Percentiles rank a stretch among this genome's conserved stretches.
Conservation (phyloP, 768 basidiomycete species). For the Imleria badia region DNA sequence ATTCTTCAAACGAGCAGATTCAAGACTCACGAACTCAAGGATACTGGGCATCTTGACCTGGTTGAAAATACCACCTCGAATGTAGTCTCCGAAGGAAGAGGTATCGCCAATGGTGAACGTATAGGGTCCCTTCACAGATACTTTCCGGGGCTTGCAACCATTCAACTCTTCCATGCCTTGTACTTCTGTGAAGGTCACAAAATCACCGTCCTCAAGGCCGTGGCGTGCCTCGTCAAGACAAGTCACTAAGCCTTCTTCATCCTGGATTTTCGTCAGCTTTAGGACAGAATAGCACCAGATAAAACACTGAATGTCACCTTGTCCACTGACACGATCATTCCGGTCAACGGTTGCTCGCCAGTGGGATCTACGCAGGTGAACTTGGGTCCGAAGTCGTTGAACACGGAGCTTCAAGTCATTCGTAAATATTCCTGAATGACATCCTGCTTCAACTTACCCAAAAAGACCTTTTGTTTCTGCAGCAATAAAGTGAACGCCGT, state of each 20-base stretch:
- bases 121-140: slow-evolving; percentile 95
- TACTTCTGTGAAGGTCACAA: slow-evolving; percentile 93
- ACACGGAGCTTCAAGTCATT: slow-evolving; percentile 63
- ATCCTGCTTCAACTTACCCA: slow-evolving; percentile 53
- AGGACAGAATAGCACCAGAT: background rate
- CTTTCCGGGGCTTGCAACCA: slow-evolving; percentile 85
- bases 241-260: slow-evolving; percentile 88
- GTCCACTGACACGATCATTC: slow-evolving; percentile 95
- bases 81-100: slow-evolving; percentile 70
- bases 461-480: slow-evolving; percentile 93
- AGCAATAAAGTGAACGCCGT: slow-evolving; percentile 88
- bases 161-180: slow-evolving; percentile 94
- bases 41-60: slow-evolving; percentile 99
- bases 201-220: slow-evolving; percentile 98
- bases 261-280: slow-evolving; percentile 42
- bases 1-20: background rate
- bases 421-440: background rate
- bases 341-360: slow-evolving; percentile 90
- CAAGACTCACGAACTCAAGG: slow-evolving; percentile 78
- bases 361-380: slow-evolving; percentile 97
- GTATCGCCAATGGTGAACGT: slow-evolving; percentile 97
- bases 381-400: slow-evolving; percentile 95
- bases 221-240: slow-evolving; percentile 97
- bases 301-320: slow-evolving; percentile 48
- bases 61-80: slow-evolving; percentile 89